A percentile compares a stretch with the other conserved stretches of the same genome.
These are phyloP conservation scores for Phytophthora ohioensis DNA, from an alignment of 352 stramenopile genomes.

Conservation along the genomic window DNA sequence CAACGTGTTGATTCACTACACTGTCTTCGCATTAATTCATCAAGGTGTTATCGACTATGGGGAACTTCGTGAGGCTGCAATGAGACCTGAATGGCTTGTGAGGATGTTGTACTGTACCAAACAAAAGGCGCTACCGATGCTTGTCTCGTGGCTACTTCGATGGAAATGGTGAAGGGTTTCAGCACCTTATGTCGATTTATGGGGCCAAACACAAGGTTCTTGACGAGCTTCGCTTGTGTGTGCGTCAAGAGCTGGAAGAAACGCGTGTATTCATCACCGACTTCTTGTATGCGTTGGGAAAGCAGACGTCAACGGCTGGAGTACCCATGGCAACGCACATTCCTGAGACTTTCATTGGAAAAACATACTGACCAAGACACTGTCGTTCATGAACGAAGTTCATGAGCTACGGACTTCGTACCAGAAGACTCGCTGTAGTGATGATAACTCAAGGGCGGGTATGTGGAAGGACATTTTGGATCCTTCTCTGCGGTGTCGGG, in stretches of 20 bases:
- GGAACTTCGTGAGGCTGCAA: not conserved
- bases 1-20: conserved; percentile 2
- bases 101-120: conserved; percentile 10
- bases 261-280: conserved; percentile 18
- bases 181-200: not conserved
- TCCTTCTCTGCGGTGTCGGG: conserved; percentile 18
- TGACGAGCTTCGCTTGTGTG: not conserved
- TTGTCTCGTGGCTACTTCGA: conserved; percentile 17
- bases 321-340: conserved; percentile 17
- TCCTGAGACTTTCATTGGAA: conserved; percentile 28
- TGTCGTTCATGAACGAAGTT: conserved; percentile 8
- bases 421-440: not conserved
- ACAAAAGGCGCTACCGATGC: conserved; percentile 18
- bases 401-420: conserved; percentile 4
- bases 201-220: conserved; percentile 2
- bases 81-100: not conserved
- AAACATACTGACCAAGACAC: not conserved
- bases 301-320: not conserved
- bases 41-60: not conserved
- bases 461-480: conserved; percentile 17
- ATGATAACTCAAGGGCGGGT: not conserved
- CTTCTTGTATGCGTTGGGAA: conserved; percentile 7
- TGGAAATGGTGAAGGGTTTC: not conserved
- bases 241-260: conserved; percentile 9
- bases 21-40: conserved; percentile 17